Percentiles rank a stretch among this genome's conserved stretches.
Conservation (phyloP, 352 stramenopile species). For the Phytophthora colocasiae region DNA sequence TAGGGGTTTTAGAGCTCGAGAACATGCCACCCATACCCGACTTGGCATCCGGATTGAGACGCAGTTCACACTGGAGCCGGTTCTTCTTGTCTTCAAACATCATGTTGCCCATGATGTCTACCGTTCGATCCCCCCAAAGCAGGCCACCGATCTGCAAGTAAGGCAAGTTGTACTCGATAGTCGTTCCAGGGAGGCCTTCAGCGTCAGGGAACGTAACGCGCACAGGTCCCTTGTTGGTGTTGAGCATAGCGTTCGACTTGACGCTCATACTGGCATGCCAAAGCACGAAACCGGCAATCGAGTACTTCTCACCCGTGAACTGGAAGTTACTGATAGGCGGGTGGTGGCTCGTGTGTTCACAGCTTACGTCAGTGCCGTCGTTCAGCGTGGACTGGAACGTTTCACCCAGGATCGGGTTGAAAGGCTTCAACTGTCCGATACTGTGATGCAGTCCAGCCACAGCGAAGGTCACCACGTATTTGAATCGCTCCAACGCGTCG, state of each 20-base stretch:
- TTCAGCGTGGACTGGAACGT: constrained; percentile 79
- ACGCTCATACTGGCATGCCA: constrained; percentile 84
- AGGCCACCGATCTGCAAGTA: constrained; percentile 79
- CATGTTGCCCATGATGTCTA: constrained; percentile 77
- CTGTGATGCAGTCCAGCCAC: constrained; percentile 83
- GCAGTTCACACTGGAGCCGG: constrained; percentile 70
- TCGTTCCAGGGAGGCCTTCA: constrained; percentile 46
- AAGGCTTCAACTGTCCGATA: constrained; percentile 85
- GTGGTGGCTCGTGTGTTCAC: constrained; percentile 88
- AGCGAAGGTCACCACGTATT: constrained; percentile 81
- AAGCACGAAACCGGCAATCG: constrained; percentile 72
- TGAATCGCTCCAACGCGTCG: constrained; percentile 79
- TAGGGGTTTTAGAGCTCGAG: constrained; percentile 76
- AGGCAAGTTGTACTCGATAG: constrained; percentile 76
- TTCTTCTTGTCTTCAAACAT: constrained; percentile 85
- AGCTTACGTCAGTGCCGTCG: constrained; percentile 82
- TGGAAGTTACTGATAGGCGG: constrained; percentile 89
- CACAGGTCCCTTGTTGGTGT: constrained; percentile 81
- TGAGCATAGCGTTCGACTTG: constrained; percentile 86
- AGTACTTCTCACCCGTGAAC: constrained; percentile 77
- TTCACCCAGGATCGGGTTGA: constrained; percentile 87
- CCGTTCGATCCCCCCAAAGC: constrained; percentile 83
- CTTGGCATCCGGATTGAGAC: constrained; percentile 88
- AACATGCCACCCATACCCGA: constrained; percentile 89
- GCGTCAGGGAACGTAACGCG: constrained; percentile 70